A percentile compares a stretch with the other conserved stretches of the same genome.
Conservation (phyloP, 2,329 filamentous ascomycete genomes). For the Beauveria caledonica region DNA sequence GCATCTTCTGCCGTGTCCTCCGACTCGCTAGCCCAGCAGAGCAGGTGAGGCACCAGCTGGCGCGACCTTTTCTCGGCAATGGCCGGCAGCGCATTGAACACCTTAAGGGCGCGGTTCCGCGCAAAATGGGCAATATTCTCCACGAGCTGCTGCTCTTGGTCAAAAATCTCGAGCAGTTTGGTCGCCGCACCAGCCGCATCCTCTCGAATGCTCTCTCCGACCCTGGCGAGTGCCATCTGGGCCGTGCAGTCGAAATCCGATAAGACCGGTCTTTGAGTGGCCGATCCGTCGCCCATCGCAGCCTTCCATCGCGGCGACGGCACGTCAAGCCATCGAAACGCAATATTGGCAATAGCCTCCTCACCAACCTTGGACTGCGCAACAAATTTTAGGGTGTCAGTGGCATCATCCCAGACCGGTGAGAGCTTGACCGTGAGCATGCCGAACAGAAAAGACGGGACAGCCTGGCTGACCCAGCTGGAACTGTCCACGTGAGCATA, state of each 20-base stretch:
- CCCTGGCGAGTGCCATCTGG: constrained; percentile 48
- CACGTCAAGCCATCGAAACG: constrained; percentile 68
- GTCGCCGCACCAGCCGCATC: constrained; percentile 46
- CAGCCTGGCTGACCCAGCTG: constrained; percentile 59
- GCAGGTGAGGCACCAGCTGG: constrained; percentile 73
- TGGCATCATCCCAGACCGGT: constrained; percentile 80
- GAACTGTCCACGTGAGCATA: constrained; percentile 53
- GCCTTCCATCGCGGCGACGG: constrained; percentile 48
- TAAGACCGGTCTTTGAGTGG: constrained; percentile 31
- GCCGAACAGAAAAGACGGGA: constrained; percentile 81
- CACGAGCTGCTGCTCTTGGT: constrained; percentile 51
- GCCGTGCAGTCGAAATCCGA: constrained; percentile 85
- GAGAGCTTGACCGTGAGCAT: constrained; percentile 78
- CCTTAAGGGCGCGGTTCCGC: constrained; percentile 69
- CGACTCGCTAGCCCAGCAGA: constrained; percentile 64
- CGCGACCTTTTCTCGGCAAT: constrained; percentile 83
- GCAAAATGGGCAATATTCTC: constrained; percentile 46
- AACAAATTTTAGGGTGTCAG: constrained; percentile 67
- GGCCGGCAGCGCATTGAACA: constrained; percentile 63
- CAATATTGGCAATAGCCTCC: constrained; percentile 59
- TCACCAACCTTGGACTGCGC: constrained; percentile 64
- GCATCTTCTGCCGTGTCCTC: constrained; percentile 35
- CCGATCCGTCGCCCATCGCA: constrained; percentile 26
- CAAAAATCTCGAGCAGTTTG: constrained; percentile 55
- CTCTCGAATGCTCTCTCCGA: constrained; percentile 43